Percentiles rank a stretch among this genome's conserved stretches.
Evolutionary conservation across 768 basidiomycete genomes (phyloP).

Genomic region (Cystobasidium tubakii): DNA sequence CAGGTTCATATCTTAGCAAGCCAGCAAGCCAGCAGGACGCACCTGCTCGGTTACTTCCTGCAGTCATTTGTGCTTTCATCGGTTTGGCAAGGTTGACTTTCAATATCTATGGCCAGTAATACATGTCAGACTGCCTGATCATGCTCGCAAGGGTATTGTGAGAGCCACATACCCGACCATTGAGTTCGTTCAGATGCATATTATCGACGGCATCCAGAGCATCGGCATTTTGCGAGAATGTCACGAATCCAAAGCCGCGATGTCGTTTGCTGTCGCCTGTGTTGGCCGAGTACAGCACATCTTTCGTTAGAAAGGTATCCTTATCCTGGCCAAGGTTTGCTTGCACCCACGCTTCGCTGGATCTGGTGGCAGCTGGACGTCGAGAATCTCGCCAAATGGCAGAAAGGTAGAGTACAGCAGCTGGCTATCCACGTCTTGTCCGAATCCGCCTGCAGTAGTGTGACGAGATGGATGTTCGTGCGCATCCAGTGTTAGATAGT

Average conservation of each 20-base stretch:
- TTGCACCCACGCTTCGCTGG: not conserved
- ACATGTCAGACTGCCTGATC: not conserved
- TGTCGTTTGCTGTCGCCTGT: conserved; percentile 39
- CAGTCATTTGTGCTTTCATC: not conserved
- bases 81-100: conserved; percentile 33
- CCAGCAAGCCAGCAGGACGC: not conserved
- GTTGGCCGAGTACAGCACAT: not conserved
- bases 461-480: conserved; percentile 52
- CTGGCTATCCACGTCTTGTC: conserved; percentile 51
- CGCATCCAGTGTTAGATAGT: conserved; percentile 43
- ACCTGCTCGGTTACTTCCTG: conserved; percentile 24
- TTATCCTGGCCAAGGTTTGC: not conserved
- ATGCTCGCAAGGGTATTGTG: not conserved
- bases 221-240: conserved; percentile 69
- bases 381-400: conserved; percentile 30
- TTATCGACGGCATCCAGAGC: conserved; percentile 98
- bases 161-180: conserved; percentile 63
- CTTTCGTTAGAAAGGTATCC: not conserved
- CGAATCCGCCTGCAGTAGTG: conserved; percentile 54
- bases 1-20: not conserved
- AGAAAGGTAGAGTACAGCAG: conserved; percentile 38
- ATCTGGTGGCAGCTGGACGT: conserved; percentile 29
- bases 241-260: conserved; percentile 89
- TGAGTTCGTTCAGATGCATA: conserved; percentile 89
- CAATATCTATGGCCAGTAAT: conserved; percentile 1